These are phyloP conservation scores for Fomes fomentarius DNA, from an alignment of 1,284 basidiomycete genomes.

Conservation along the genomic window DNA sequence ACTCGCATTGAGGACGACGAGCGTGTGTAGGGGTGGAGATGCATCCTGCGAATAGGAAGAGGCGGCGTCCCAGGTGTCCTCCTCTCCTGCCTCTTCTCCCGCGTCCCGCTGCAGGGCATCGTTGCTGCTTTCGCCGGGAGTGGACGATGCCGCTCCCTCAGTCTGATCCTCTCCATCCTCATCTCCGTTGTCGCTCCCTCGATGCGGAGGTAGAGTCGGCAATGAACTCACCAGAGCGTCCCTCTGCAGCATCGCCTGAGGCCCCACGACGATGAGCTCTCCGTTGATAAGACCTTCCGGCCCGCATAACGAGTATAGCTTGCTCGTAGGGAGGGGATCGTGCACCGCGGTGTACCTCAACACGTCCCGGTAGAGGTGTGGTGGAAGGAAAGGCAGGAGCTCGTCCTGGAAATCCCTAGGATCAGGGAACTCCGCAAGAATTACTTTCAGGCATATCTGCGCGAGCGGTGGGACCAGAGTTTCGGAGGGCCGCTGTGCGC, in stretches of 20 bases:
- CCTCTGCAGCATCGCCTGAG: conserved; percentile 45
- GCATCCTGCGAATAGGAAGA: conserved; percentile 16
- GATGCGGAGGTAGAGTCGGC: conserved; percentile 29
- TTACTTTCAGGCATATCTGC: conserved; percentile 42
- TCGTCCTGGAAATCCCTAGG: conserved; percentile 38
- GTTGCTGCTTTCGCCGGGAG: background rate
- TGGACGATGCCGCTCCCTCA: conserved; percentile 10
- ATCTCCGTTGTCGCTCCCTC: conserved; percentile 31
- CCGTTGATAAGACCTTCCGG: conserved; percentile 56
- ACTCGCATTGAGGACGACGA: conserved; percentile 39
- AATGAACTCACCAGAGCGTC: conserved; percentile 40
- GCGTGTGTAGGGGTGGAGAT: conserved; percentile 26
- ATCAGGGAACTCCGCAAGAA: conserved; percentile 33
- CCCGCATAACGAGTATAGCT: conserved; percentile 52
- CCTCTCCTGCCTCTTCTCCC: conserved; percentile 1
- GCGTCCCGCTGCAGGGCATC: background rate
- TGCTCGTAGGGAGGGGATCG: conserved; percentile 50
- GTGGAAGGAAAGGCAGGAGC: conserved; percentile 52
- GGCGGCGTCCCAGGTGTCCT: conserved; percentile 30
- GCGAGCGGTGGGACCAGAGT: conserved; percentile 47
- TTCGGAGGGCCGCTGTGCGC: background rate
- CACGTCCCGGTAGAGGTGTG: conserved; percentile 57
- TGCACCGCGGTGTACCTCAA: conserved; percentile 60
- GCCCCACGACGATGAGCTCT: conserved; percentile 65
- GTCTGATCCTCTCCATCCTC: conserved; percentile 10